A percentile compares a stretch with the other conserved stretches of the same genome.
These are phyloP conservation scores for Claviceps sp. DNA, from an alignment of 2,329 filamentous ascomycete genomes.

Conservation along the genomic window DNA sequence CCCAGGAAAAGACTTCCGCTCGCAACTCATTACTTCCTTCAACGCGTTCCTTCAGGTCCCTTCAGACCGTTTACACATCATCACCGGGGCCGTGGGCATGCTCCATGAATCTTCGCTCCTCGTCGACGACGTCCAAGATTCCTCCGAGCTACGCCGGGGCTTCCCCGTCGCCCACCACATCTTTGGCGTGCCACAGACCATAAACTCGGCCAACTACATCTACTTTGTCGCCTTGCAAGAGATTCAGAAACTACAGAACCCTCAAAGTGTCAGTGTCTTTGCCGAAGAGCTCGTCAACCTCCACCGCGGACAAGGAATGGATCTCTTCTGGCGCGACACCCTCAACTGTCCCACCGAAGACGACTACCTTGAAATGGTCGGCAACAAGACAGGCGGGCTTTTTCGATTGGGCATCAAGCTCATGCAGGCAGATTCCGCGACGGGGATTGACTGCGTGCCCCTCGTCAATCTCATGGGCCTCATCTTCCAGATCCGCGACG, in stretches of 20 bases:
- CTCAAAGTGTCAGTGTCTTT: conserved; percentile 55
- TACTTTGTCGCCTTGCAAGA: conserved; percentile 73
- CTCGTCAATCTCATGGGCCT: conserved; percentile 77
- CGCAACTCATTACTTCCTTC: conserved; percentile 68
- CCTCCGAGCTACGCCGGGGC: conserved; percentile 60
- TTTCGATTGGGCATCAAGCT: conserved; percentile 77
- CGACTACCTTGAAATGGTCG: conserved; percentile 89
- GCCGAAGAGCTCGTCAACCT: conserved; percentile 75
- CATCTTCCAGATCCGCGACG: conserved; percentile 83
- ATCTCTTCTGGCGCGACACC: conserved; percentile 79
- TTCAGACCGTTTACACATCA: conserved; percentile 52
- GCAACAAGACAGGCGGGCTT: conserved; percentile 79
- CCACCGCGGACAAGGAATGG: conserved; percentile 81
- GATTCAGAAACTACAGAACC: conserved; percentile 56
- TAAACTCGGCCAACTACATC: conserved; percentile 82
- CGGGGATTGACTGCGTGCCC: conserved; percentile 56
- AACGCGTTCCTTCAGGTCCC: conserved; percentile 71
- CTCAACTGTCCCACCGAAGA: conserved; percentile 74
- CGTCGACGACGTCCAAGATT: conserved; percentile 81
- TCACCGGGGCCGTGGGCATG: conserved; percentile 72
- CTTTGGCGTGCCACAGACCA: conserved; percentile 76
- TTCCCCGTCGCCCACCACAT: conserved; percentile 74
- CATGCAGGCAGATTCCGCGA: conserved; percentile 62
- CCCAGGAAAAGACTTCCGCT: conserved; percentile 74
- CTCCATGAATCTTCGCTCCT: conserved; percentile 74